Percentiles rank a stretch among this genome's conserved stretches.
These are phyloP conservation scores for Pelargonium myrrhifolium DNA, from an alignment of 441 rosid species.

Conservation along the genomic window DNA sequence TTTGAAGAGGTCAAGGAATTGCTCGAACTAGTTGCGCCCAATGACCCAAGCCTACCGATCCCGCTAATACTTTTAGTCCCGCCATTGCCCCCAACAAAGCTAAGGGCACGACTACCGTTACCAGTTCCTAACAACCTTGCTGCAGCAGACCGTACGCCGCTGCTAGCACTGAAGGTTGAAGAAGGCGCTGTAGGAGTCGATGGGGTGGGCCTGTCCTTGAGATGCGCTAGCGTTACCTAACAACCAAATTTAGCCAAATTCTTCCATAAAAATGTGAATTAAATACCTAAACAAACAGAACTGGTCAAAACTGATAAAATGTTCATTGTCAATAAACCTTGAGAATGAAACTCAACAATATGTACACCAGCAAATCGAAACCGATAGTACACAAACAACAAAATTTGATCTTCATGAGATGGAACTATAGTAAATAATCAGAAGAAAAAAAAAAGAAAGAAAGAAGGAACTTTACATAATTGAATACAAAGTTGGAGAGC, in stretches of 20 bases:
- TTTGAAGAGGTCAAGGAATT: slow-evolving; percentile 54
- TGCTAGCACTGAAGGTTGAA: slow-evolving; percentile 61
- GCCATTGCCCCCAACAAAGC: slow-evolving; percentile 93
- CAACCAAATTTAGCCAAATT: neutral
- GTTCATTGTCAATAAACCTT: neutral
- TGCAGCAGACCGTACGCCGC: slow-evolving; percentile 90
- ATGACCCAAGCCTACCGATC: slow-evolving; percentile 66
- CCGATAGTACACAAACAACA: neutral
- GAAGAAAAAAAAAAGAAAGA: too few relatives aligned
- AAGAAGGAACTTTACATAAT: slow-evolving; percentile 8
- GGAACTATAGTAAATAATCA: slow-evolving; percentile 8
- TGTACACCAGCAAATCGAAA: neutral
- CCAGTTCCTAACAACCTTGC: slow-evolving; percentile 76
- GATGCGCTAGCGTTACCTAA: slow-evolving; percentile 85
- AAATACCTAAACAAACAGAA: neutral
- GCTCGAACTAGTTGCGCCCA: slow-evolving; percentile 58
- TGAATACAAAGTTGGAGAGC: neutral
- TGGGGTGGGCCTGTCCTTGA: slow-evolving; percentile 86
- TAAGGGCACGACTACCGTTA: slow-evolving; percentile 80
- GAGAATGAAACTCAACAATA: neutral
- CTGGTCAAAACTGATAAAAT: neutral
- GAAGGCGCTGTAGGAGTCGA: slow-evolving; percentile 65
- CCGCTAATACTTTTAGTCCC: slow-evolving; percentile 55
- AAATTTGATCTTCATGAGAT: slow-evolving; percentile 6
- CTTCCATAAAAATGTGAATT: neutral